phyloP scores from a whole-genome alignment of 495 filamentous ascomycete genomes.

The Neurospora tetrasperma region DNA sequence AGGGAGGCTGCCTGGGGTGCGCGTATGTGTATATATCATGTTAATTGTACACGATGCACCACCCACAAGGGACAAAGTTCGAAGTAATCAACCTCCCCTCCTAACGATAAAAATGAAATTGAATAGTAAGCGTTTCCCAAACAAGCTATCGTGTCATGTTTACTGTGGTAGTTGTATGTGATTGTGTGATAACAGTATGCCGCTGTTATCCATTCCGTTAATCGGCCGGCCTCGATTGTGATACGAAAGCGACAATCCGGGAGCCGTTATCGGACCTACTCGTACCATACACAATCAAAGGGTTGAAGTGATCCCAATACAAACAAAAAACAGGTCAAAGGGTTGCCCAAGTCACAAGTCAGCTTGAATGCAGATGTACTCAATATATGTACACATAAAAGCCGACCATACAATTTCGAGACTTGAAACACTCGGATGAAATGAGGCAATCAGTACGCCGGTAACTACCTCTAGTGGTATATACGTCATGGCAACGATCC shows the following conservation, averaged over 20 bases:
- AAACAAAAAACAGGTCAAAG: not conserved
- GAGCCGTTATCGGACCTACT: not conserved
- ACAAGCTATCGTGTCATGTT: no score
- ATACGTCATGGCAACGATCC: not conserved
- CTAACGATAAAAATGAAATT: not conserved
- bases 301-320: not conserved
- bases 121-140: not conserved
- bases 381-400: no score
- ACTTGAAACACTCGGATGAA: no score
- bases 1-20: not conserved
- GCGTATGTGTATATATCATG: not conserved
- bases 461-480: no score
- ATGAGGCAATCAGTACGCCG: no score
- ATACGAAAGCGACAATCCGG: not conserved
- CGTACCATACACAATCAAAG: not conserved
- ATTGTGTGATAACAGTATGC: not conserved
- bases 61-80: not conserved
- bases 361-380: no score
- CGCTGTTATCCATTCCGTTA: not conserved
- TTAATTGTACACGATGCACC: not conserved
- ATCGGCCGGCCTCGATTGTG: not conserved
- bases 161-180: not conserved
- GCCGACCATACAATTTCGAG: no score
- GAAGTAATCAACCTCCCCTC: not conserved
- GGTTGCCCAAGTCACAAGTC: no score